Base-by-base conservation (phyloP, 1,284 basidiomycete species). In the Cryptococcus sp. region DNA sequence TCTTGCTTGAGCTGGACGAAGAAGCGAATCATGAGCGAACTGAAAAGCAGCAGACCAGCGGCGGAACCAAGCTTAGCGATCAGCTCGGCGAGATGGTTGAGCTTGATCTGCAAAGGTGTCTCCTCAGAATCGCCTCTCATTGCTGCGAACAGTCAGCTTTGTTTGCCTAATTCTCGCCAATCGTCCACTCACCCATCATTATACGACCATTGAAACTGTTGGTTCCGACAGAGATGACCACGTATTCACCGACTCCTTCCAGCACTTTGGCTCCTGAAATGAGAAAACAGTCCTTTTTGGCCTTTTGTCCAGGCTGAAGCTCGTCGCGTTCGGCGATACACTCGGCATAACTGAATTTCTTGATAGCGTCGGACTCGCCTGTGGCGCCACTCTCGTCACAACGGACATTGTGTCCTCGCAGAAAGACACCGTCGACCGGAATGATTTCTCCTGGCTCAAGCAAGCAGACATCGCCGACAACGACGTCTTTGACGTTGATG, bases 351-450 rank as follows among this genome's bases (percentile, higher is more conserved):
- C 88, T 72, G 25, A 86, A 74, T 80, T 99, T 99, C 74, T 87
- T 88, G 75, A 98, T 94, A 20, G 94, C 89, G 76, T 99, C 94
- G 7, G 89, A 90, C 79, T 99, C 95, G 64, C 94, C 95, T 0
- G 96, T 98, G 41, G 93, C 93, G 20, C 91, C 91, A 34, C 91
- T 93, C 79, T 98, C 96, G 76, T 99, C 96, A 75, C 94, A 98
- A 71, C 87, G 89, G 70, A 98, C 89, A 63, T 93, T 93, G 80
- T 98, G 91, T 19, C 95, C 94, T 10, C 85, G 82, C 29, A 99
- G 79, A 79, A 96, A 96, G 70, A 99, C 83, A 62, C 95, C 95
- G 73, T 99, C 96, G 77, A 92, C 94, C 46, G 95, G 94, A 10
- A 98, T 75, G 59, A 98, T 88, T 77, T 99, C 96, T 67, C 95